Base-by-base conservation (phyloP, 169 alveolate genomes). In the Eimeria mitis region DNA sequence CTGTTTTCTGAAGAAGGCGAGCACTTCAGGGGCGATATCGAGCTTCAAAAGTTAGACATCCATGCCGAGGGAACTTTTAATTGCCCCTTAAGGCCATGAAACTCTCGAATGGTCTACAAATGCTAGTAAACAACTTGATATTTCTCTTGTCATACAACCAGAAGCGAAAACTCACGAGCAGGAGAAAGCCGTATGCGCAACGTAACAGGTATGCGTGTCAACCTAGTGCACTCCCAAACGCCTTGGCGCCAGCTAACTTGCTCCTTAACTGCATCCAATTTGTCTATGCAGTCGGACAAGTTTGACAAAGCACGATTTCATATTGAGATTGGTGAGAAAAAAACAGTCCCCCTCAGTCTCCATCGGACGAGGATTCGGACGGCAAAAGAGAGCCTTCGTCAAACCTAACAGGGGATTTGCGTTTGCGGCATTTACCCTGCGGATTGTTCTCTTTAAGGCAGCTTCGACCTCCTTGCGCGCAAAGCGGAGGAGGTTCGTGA, bases 341-440 rank as follows among this genome's bases (percentile, higher is more conserved):
- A 59, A 28, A 40, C 59, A 49, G 6, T 34, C 23, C 49, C 65
- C 14, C 65, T 56, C 63, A 88, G 44, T n/a, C 96, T 56, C 81
- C 96, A 28, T 94, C 96, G n/a, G 94, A 83, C 21, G 96, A 94
- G 3, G 96, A 68, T 14, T 88, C 94, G 28, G 96, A 83, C 31
- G 96, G 96, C n/a, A 94, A 59, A 8, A 94, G 96, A 34, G 96
- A 75, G 23, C 68, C 54, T 56, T 94, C 96, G 70, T 94, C 96
- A 70, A 94, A 94, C 88, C 89, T 81, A 34, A 94, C 96, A 71
- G 96, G 83, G 37, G 81, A 56, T 63, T 63, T 94, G 56, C 84
- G 73, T 47, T 40, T 73, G 70, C 96, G 79, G 68, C 21, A 40
- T 47, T 47, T 76, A 49, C 76, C 73, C 52, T 54, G 85, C 23